A percentile compares a stretch with the other conserved stretches of the same genome.
Evolutionary conservation across 108 stramenopile species (phyloP).

Genomic region (Schizochytrium sp.): DNA sequence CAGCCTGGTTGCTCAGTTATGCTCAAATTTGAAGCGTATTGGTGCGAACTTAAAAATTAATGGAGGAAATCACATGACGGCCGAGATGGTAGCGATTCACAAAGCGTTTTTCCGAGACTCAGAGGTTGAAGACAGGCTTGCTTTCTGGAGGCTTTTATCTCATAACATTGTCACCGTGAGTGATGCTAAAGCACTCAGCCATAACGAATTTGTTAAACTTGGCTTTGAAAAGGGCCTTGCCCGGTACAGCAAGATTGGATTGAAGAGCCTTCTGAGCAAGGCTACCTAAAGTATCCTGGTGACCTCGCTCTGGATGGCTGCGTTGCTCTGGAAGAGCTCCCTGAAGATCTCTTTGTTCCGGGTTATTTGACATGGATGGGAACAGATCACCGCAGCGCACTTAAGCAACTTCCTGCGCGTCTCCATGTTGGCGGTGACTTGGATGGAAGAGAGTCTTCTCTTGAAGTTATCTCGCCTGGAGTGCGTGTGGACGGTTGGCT

Average conservation of each 20-base stretch:
- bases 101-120: not conserved
- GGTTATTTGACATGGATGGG: not conserved
- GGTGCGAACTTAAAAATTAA: not conserved
- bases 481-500: no score
- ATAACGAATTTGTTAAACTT: not conserved
- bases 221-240: not conserved
- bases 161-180: not conserved
- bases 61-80: not conserved
- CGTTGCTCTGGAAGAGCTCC: not conserved
- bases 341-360: not conserved
- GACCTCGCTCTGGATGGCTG: not conserved
- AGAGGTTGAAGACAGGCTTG: not conserved
- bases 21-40: not conserved
- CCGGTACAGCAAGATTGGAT: not conserved
- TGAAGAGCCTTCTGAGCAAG: not conserved
- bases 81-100: not conserved
- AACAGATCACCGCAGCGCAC: not conserved
- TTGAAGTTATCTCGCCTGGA: no score
- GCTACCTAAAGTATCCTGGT: not conserved
- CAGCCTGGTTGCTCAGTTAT: not conserved
- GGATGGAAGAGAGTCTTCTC: no score
- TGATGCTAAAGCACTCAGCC: not conserved
- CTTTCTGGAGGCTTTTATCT: not conserved
- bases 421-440: not conserved
- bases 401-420: not conserved